Evolutionary conservation across 345 rosid species (phyloP).

Genomic region (Laguncularia racemosa): DNA sequence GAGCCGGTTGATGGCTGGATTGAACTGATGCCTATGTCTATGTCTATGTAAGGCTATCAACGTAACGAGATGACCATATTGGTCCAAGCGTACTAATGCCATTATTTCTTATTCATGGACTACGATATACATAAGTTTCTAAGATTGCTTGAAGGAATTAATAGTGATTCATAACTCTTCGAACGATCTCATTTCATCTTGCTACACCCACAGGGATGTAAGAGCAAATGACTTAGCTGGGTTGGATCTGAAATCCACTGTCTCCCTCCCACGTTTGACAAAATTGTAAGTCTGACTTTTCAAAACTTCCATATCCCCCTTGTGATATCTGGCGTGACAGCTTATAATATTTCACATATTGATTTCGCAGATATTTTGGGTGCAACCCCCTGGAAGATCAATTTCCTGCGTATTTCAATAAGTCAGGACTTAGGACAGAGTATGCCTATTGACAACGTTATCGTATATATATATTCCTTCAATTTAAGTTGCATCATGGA

Average conservation of each 20-base stretch:
- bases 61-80: too few species aligned
- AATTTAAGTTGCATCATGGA: too few species aligned
- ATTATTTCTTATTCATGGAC: too few species aligned
- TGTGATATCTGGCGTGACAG: neutral
- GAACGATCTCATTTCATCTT: too few species aligned
- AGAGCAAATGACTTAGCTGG: conserved; percentile 38
- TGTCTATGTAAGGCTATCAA: too few species aligned
- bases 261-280: conserved; percentile 24
- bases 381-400: conserved; percentile 36
- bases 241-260: conserved; percentile 23
- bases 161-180: too few species aligned
- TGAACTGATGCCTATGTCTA: too few species aligned
- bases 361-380: conserved; percentile 31
- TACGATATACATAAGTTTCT: too few species aligned
- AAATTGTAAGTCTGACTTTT: conserved; percentile 29
- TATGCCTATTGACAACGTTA: conserved; percentile 18
- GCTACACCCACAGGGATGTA: conserved; percentile 57
- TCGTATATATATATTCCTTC: neutral
- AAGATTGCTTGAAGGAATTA: too few species aligned
- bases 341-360: neutral
- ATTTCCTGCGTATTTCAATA: conserved; percentile 21
- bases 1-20: too few species aligned
- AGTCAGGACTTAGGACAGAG: conserved; percentile 34
- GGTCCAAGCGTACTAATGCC: too few species aligned
- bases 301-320: neutral